Conservation (phyloP, 768 basidiomycete genomes). For the Trametes cinnabarina region DNA sequence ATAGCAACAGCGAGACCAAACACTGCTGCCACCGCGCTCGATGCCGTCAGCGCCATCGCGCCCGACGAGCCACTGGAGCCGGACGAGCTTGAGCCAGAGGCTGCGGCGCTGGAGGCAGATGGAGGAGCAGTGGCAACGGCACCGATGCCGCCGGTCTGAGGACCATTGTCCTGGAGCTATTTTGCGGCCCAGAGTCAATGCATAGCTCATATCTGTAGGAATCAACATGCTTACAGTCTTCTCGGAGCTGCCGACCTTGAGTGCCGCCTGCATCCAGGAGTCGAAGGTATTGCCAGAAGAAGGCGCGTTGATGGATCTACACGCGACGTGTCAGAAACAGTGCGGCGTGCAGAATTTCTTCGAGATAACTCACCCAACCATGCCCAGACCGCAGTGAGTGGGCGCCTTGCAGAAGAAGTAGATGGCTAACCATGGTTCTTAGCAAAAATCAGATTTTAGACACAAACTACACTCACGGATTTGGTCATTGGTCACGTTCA, state of each 20-base stretch:
- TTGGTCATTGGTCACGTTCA: conserved; percentile 47
- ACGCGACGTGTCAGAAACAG: not conserved
- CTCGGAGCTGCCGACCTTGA: conserved; percentile 36
- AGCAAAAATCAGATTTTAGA: not conserved
- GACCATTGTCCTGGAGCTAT: conserved; percentile 40
- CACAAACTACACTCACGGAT: conserved; percentile 36
- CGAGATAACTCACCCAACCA: conserved; percentile 39
- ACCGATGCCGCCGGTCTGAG: conserved; percentile 42
- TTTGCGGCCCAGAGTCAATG: conserved; percentile 12
- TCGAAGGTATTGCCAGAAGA: conserved; percentile 43
- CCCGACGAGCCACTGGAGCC: not conserved
- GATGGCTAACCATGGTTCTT: conserved; percentile 51
- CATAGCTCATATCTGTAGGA: too few relatives aligned
- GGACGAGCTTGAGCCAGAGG: not conserved
- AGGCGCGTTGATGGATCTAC: conserved; percentile 47
- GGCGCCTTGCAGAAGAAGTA: conserved; percentile 55
- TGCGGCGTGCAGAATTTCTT: not conserved
- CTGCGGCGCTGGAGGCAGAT: conserved; percentile 9
- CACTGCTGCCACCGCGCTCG: conserved; percentile 5
- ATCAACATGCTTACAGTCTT: conserved; percentile 31
- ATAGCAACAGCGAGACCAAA: conserved; percentile 10
- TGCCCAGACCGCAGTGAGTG: conserved; percentile 49
- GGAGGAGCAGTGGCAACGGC: conserved; percentile 37
- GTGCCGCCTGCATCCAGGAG: conserved; percentile 41
- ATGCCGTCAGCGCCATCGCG: conserved; percentile 2